Evolutionary conservation across 257 asterid genomes (phyloP).

Genomic region (Nicotiana paniculata): DNA sequence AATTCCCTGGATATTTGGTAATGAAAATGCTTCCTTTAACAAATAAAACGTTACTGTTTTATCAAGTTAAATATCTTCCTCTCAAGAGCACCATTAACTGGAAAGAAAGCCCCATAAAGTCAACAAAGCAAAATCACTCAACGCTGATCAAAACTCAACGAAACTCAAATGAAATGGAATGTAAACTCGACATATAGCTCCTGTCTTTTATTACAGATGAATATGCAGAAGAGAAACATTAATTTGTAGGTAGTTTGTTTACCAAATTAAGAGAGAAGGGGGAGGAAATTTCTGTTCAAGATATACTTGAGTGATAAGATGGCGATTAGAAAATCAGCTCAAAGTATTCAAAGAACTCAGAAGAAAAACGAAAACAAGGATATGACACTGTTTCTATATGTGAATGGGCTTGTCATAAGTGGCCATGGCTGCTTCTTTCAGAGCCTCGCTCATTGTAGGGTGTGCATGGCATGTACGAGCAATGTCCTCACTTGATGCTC

Average conservation of each 20-base stretch:
- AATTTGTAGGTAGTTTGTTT: constrained; percentile 36
- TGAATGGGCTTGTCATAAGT: constrained; percentile 96
- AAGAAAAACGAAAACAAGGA: constrained; percentile 6
- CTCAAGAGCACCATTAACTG: not conserved
- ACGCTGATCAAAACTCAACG: not conserved
- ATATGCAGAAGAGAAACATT: not conserved
- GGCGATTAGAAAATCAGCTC: constrained; percentile 2
- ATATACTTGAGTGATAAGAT: not conserved
- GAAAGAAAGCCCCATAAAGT: not conserved
- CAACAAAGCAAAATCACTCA: not conserved
- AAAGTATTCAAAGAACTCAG: constrained; percentile 15
- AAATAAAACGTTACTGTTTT: not conserved
- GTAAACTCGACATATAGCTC: not conserved
- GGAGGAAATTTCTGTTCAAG: not conserved
- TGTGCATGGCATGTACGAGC: constrained; percentile 99
- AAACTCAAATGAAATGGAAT: not conserved
- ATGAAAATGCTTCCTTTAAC: not conserved
- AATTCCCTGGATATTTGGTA: not conserved
- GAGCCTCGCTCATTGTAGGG: constrained; percentile 98
- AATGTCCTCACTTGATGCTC: constrained; percentile 96
- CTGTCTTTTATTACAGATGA: constrained; percentile 4
- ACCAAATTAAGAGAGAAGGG: not conserved
- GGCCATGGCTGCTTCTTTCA: constrained; percentile 99
- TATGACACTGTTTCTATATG: constrained; percentile 37
- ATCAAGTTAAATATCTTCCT: not conserved